Evolutionary conservation across 768 basidiomycete genomes (phyloP).

Genomic region (Termitomyces sp.): DNA sequence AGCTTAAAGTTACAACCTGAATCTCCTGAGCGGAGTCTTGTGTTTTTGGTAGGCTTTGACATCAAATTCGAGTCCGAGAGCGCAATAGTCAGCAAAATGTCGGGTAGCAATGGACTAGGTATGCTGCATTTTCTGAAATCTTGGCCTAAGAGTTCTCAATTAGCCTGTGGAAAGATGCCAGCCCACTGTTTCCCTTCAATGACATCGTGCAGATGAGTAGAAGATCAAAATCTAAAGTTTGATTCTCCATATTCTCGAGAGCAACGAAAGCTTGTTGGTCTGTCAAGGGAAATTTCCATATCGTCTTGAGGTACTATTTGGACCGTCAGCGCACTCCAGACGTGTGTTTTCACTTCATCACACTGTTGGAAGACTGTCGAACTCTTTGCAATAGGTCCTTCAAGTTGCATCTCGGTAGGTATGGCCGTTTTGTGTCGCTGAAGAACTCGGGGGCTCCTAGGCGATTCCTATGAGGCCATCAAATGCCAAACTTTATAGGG

Average conservation of each 20-base stretch:
- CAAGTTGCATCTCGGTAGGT: not conserved
- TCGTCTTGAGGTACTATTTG: not conserved
- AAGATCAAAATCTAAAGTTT: not conserved
- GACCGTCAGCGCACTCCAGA: not conserved
- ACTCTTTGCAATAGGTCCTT: not conserved
- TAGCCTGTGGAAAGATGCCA: not conserved
- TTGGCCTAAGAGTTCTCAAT: not conserved
- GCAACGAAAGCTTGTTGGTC: not conserved
- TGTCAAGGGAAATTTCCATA: not conserved
- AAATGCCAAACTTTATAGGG: too few relatives aligned
- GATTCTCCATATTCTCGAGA: not conserved
- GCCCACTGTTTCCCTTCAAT: not conserved
- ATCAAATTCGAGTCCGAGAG: not conserved
- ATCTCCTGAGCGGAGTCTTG: too few relatives aligned
- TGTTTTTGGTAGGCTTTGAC: not conserved
- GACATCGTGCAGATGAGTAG: not conserved
- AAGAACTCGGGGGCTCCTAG: not conserved
- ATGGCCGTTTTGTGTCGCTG: not conserved
- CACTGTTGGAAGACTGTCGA: not conserved
- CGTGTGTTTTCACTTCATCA: not conserved
- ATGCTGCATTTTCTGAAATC: not conserved
- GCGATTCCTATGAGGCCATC: not conserved
- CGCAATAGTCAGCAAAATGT: not conserved
- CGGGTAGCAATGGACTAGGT: not conserved
- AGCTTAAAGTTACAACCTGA: not conserved